Evolutionary conservation across 2,329 filamentous ascomycete species (phyloP).

Genomic region (Aspergillus ustus): DNA sequence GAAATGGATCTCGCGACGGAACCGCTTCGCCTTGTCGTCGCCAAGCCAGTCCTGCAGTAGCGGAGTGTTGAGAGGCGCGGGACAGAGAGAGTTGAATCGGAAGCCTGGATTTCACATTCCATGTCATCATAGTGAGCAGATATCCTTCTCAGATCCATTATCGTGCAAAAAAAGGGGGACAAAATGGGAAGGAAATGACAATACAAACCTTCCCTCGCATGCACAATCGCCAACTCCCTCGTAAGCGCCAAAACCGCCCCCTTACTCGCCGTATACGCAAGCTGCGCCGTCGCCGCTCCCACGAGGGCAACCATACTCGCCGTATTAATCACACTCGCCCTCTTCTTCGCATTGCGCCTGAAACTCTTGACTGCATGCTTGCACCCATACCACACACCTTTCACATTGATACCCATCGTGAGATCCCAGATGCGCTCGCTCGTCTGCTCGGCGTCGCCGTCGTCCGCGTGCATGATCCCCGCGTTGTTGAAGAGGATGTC

Average conservation of each 20-base stretch:
- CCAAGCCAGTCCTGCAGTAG: slow-evolving; percentile 93
- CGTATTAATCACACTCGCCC: slow-evolving; percentile 90
- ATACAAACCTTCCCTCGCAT: slow-evolving; percentile 84
- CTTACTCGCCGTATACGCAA: slow-evolving; percentile 93
- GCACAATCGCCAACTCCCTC: slow-evolving; percentile 86
- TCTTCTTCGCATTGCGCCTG: slow-evolving; percentile 70
- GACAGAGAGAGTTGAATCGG: not conserved
- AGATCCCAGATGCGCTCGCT: slow-evolving; percentile 92
- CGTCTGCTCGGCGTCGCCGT: slow-evolving; percentile 79
- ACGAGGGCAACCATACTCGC: slow-evolving; percentile 87
- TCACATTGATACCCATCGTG: slow-evolving; percentile 93
- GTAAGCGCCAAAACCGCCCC: slow-evolving; percentile 90
- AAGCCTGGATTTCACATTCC: too few species aligned
- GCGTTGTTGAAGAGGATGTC: slow-evolving; percentile 89
- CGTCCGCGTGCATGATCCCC: slow-evolving; percentile 89
- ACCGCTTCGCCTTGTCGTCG: slow-evolving; percentile 79
- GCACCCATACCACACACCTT: slow-evolving; percentile 95
- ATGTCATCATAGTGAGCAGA: too few species aligned
- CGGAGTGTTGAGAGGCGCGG: slow-evolving; percentile 63
- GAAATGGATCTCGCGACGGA: slow-evolving; percentile 86
- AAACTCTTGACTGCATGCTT: slow-evolving; percentile 78
- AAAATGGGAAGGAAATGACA: not conserved
- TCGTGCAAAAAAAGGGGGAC: too few species aligned
- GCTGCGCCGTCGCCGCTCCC: slow-evolving; percentile 83
- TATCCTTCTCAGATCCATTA: too few species aligned